Conservation (phyloP, 768 basidiomycete genomes). For the Mycena belliarum region DNA sequence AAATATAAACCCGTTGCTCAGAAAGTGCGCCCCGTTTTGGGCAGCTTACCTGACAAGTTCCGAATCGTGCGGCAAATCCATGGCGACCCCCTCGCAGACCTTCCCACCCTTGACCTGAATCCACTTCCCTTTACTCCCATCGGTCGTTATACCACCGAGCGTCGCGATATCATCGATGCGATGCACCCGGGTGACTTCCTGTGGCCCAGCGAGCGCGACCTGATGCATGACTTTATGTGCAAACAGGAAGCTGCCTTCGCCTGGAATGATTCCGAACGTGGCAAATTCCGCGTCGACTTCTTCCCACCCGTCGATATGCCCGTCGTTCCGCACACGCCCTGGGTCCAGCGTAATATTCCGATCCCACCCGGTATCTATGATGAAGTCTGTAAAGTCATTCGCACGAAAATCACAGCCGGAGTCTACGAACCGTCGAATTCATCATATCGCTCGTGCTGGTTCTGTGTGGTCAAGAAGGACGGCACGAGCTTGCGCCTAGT, state of each 20-base stretch:
- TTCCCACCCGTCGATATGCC: slow-evolving; percentile 22
- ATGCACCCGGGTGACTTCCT: slow-evolving; percentile 13
- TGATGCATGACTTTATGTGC: slow-evolving; percentile 2
- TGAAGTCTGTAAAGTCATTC: slow-evolving; percentile 32
- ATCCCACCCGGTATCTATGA: slow-evolving; percentile 33
- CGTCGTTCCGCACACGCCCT: slow-evolving; percentile 3
- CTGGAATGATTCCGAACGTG: slow-evolving; percentile 23
- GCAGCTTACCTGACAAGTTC: slow-evolving; percentile 22
- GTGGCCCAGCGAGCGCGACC: neutral
- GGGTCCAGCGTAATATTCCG: slow-evolving; percentile 28
- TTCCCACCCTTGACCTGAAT: slow-evolving; percentile 6
- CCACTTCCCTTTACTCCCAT: slow-evolving; percentile 7
- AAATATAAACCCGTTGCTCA: slow-evolving; percentile 27
- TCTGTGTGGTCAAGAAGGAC: slow-evolving; percentile 29
- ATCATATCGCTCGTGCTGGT: slow-evolving; percentile 41
- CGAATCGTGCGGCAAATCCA: slow-evolving; percentile 15
- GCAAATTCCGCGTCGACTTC: neutral
- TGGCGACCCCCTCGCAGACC: slow-evolving; percentile 16
- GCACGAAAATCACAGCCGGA: slow-evolving; percentile 37
- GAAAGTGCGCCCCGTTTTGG: slow-evolving; percentile 17
- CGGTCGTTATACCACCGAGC: slow-evolving; percentile 11
- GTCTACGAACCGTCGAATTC: slow-evolving; percentile 21
- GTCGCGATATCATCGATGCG: neutral
- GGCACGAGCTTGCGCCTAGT: neutral
- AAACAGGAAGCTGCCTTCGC: neutral